Percentiles rank a stretch among this genome's conserved stretches.
phyloP scores from a whole-genome alignment of 2,329 filamentous ascomycete species.

The Chalaropsis thielavioides region DNA sequence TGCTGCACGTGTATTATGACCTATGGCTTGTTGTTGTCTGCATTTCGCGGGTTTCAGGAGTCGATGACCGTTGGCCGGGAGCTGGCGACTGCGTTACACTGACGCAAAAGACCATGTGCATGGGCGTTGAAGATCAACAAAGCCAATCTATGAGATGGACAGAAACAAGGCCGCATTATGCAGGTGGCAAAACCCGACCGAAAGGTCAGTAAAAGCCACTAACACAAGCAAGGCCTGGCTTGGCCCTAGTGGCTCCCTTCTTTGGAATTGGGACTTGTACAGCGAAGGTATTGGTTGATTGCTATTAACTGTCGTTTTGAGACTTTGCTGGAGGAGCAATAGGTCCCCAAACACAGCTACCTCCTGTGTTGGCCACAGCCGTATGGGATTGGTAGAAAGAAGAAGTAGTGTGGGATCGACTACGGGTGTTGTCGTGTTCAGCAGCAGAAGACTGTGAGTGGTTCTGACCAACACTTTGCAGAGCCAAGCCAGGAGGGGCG shows the following conservation, averaged over 20 bases:
- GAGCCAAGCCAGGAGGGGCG: background rate
- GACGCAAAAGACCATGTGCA: slow-evolving; percentile 5
- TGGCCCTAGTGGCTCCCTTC: background rate
- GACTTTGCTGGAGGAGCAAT: slow-evolving; percentile 25
- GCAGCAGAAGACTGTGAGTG: background rate
- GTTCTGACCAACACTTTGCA: background rate
- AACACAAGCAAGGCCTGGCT: background rate
- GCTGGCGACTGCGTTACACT: slow-evolving; percentile 12
- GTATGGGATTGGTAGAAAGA: background rate
- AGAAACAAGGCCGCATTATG: background rate
- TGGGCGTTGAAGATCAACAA: background rate
- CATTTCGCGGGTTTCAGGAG: slow-evolving; percentile 14
- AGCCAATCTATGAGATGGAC: background rate
- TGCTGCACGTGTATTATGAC: background rate
- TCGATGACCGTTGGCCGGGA: slow-evolving; percentile 5
- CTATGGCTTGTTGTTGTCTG: slow-evolving; percentile 10
- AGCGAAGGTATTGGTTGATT: background rate
- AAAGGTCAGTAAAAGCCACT: background rate
- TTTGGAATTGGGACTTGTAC: background rate
- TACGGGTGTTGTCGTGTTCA: background rate
- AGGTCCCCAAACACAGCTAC: slow-evolving; percentile 22
- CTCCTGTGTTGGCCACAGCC: background rate
- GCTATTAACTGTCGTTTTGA: background rate
- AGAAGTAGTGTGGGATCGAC: background rate
- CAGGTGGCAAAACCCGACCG: background rate